Conservation (phyloP, 305 asterid genomes). For the Solanum hybrid region DNA sequence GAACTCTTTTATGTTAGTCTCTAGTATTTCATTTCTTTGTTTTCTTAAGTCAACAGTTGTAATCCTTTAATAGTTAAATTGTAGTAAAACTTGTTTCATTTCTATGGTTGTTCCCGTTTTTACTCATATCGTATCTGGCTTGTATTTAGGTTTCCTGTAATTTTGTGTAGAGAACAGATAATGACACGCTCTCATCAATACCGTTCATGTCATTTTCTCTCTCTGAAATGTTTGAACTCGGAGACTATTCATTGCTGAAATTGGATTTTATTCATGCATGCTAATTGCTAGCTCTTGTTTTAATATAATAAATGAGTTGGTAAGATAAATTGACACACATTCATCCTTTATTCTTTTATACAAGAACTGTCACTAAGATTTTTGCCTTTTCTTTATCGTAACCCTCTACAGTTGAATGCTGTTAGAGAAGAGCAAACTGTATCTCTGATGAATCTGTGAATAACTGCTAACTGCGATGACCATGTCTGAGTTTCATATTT, state of each 20-base stretch:
- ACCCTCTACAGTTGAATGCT: slow-evolving; percentile 1
- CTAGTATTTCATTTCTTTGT: background rate
- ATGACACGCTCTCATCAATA: background rate
- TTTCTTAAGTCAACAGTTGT: background rate
- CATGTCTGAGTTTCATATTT: slow-evolving; percentile 21
- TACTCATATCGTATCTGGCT: background rate
- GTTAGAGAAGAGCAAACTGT: background rate
- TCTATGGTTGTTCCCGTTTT: background rate
- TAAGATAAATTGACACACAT: background rate
- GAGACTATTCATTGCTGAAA: background rate
- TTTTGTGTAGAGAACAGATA: background rate
- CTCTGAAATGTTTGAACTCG: background rate
- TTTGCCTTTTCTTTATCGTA: background rate
- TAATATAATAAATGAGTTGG: background rate
- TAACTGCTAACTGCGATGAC: background rate
- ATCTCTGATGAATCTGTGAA: background rate
- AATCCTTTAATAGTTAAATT: background rate
- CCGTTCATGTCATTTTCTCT: background rate
- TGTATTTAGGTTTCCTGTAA: background rate
- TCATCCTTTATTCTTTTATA: background rate
- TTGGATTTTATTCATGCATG: background rate
- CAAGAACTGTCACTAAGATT: background rate
- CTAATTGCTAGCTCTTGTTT: background rate
- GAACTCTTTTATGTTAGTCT: background rate
- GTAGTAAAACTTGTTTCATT: background rate